Percentiles rank a stretch among this genome's conserved stretches.
Evolutionary conservation across 768 basidiomycete species (phyloP).

Genomic region (Agrocybe praecox): DNA sequence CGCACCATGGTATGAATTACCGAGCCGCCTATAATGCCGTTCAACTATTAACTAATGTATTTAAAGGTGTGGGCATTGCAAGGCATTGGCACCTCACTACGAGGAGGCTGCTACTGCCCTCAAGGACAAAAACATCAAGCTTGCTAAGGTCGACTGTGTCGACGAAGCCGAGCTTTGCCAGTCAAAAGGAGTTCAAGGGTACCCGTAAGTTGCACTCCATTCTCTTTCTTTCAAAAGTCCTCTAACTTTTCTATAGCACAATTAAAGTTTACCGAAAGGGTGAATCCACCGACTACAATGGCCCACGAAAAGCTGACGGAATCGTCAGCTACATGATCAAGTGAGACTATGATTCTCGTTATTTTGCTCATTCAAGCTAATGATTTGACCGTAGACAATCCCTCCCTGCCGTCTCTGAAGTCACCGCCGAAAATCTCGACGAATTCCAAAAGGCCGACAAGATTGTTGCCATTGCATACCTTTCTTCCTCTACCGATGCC

Average conservation of each 20-base stretch:
- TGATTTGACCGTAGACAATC: conserved; percentile 61
- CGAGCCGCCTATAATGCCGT: neutral
- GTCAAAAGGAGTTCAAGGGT: conserved; percentile 85
- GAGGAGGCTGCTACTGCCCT: conserved; percentile 92
- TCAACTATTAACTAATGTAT: neutral
- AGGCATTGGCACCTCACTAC: conserved; percentile 91
- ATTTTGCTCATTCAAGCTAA: conserved; percentile 1
- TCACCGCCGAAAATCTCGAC: conserved; percentile 74
- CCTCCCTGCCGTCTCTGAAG: conserved; percentile 87
- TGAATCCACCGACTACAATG: conserved; percentile 75
- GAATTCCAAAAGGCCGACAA: conserved; percentile 91
- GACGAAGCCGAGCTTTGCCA: conserved; percentile 92
- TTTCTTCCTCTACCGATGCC: conserved; percentile 69
- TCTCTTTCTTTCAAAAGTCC: neutral
- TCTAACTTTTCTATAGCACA: conserved; percentile 51
- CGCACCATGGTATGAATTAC: conserved; percentile 67
- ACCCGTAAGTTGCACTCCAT: conserved; percentile 65
- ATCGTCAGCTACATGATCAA: conserved; percentile 97
- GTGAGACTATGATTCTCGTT: conserved; percentile 44
- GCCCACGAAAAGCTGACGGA: conserved; percentile 93
- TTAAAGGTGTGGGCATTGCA: conserved; percentile 93
- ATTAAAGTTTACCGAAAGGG: conserved; percentile 93
- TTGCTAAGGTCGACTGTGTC: conserved; percentile 98
- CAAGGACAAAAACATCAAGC: conserved; percentile 86
- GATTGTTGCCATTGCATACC: conserved; percentile 87